These are phyloP conservation scores for Panicum virgatum DNA, from an alignment of 202 grass and related monocot genomes.

Conservation along the genomic window DNA sequence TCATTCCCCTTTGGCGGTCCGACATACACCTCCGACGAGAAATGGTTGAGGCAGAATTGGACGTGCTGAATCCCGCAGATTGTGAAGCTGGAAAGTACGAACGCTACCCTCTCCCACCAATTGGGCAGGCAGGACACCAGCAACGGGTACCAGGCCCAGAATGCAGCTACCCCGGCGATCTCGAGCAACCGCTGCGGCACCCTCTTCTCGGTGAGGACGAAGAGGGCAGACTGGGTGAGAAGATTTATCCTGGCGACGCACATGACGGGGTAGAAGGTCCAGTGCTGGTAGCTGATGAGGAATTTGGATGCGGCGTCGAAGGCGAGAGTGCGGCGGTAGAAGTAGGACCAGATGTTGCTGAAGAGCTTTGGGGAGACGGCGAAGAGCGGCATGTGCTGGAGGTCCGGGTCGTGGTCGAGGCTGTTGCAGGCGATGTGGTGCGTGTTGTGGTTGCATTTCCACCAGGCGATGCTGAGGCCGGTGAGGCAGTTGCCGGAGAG, in stretches of 20 bases:
- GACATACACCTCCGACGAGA: constrained; percentile 70
- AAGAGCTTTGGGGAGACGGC: constrained; percentile 69
- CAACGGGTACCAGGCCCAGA: constrained; percentile 85
- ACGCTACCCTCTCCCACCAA: constrained; percentile 70
- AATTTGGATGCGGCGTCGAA: constrained; percentile 60
- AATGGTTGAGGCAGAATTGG: constrained; percentile 92
- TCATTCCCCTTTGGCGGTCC: constrained; percentile 76
- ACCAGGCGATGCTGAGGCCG: constrained; percentile 89
- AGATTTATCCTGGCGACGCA: constrained; percentile 75
- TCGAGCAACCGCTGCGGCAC: constrained; percentile 52
- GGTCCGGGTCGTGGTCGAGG: constrained; percentile 83
- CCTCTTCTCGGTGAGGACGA: constrained; percentile 48
- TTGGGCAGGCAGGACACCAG: constrained; percentile 65
- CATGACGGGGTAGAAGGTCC: constrained; percentile 86
- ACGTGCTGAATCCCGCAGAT: constrained; percentile 85
- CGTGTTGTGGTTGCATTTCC: constrained; percentile 91
- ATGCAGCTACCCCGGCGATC: constrained; percentile 50
- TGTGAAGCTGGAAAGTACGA: constrained; percentile 67
- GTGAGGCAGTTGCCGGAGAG: constrained; percentile 85
- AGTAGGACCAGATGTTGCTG: constrained; percentile 56
- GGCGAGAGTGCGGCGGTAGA: constrained; percentile 57
- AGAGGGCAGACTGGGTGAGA: constrained; percentile 50
- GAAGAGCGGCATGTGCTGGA: constrained; percentile 84
- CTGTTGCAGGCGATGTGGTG: constrained; percentile 93
- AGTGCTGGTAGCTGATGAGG: constrained; percentile 83